Conservation (phyloP, 1,284 basidiomycete genomes). For the Irpex rosettiformis region DNA sequence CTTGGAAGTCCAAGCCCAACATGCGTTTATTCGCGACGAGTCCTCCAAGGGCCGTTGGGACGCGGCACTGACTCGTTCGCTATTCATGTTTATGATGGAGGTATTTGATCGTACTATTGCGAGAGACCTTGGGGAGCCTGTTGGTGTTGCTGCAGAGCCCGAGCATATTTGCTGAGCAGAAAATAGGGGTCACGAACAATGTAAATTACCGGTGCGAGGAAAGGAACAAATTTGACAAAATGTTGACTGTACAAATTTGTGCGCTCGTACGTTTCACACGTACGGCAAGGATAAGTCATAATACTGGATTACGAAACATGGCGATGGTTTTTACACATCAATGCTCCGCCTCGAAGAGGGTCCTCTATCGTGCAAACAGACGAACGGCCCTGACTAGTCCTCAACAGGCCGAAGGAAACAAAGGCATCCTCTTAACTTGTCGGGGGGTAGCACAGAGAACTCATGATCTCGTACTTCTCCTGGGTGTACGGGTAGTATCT, state of each 20-base stretch:
- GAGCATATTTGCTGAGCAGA: conserved; percentile 74
- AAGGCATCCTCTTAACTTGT: neutral
- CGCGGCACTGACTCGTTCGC: conserved; percentile 77
- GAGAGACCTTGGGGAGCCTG: conserved; percentile 73
- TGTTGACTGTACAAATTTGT: too few relatives aligned
- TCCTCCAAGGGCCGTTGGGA: conserved; percentile 92
- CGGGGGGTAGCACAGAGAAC: neutral
- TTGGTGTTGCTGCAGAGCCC: conserved; percentile 39
- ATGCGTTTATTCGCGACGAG: conserved; percentile 92
- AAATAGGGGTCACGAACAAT: neutral
- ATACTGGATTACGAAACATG: too few relatives aligned
- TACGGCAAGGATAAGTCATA: too few relatives aligned
- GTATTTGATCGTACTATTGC: conserved; percentile 87
- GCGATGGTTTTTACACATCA: too few relatives aligned
- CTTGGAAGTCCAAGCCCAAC: conserved; percentile 89
- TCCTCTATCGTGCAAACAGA: too few relatives aligned
- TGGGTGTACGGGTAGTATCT: conserved; percentile 37
- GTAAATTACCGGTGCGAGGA: too few relatives aligned
- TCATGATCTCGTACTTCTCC: conserved; percentile 18
- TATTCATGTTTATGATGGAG: conserved; percentile 89
- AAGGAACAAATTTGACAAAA: too few relatives aligned
- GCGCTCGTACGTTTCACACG: too few relatives aligned
- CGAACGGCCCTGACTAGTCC: neutral
- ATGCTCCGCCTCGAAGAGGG: too few relatives aligned
- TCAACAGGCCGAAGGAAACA: neutral